phyloP scores from a whole-genome alignment of 2,329 filamentous ascomycete species.

The Claviceps spartinae region DNA sequence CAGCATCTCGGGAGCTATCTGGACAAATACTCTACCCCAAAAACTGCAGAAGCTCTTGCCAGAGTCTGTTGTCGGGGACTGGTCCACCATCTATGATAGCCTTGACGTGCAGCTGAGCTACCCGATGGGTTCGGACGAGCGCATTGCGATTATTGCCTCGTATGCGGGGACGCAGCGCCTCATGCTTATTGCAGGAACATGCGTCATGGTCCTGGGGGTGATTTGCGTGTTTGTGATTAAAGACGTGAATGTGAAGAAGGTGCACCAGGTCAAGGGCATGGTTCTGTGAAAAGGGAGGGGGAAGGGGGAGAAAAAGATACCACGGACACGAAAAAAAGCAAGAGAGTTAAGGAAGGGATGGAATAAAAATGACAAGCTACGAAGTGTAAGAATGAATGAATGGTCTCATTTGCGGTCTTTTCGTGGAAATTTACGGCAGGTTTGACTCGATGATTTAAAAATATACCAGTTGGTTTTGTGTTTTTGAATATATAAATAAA shows the following conservation, averaged over 20 bases:
- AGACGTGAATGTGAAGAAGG: slow-evolving; percentile 1
- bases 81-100: slow-evolving; percentile 1
- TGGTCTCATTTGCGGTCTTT: background rate
- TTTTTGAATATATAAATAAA: too few species aligned
- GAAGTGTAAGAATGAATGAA: background rate
- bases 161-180: background rate
- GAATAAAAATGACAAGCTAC: background rate
- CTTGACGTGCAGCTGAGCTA: slow-evolving; percentile 1
- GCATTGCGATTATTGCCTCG: background rate
- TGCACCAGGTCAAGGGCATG: background rate
- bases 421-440: too few species aligned
- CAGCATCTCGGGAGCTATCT: slow-evolving; percentile 28
- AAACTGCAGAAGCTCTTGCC: slow-evolving; percentile 1
- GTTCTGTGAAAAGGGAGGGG: background rate
- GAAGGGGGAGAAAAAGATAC: background rate
- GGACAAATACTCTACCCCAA: slow-evolving; percentile 25
- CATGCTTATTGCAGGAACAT: background rate
- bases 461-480: too few species aligned
- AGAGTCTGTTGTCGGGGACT: background rate
- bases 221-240: background rate
- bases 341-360: background rate
- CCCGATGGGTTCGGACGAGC: background rate
- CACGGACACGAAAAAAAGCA: background rate
- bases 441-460: too few species aligned
- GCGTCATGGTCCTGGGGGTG: background rate